Evolutionary conservation across 352 stramenopile species (phyloP).

Genomic region (Thraustochytrium striatum): DNA sequence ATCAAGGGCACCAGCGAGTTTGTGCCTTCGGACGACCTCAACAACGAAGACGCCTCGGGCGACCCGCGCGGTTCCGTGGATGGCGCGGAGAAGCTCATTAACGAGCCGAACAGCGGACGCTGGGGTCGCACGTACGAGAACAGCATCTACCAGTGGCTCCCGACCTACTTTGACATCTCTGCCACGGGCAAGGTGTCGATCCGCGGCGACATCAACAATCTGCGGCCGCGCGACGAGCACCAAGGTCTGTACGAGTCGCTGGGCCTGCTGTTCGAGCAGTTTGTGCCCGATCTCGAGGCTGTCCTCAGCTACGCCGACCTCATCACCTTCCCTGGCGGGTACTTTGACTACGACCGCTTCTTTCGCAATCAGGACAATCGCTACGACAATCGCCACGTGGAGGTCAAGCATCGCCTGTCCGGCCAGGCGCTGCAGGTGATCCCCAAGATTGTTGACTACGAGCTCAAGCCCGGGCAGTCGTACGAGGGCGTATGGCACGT

Average conservation of each 20-base stretch:
- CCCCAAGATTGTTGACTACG: slow-evolving; percentile 53
- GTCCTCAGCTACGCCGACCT: not conserved
- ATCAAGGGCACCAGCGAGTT: not conserved
- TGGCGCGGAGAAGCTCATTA: no score
- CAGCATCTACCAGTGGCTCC: slow-evolving; percentile 42
- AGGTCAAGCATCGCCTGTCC: not conserved
- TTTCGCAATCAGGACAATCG: not conserved
- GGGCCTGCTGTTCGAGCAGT: not conserved
- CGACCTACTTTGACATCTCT: slow-evolving; percentile 46
- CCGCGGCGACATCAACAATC: slow-evolving; percentile 52
- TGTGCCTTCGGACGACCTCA: slow-evolving; percentile 13
- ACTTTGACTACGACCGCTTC: not conserved
- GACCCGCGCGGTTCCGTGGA: no score
- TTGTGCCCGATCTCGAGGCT: not conserved
- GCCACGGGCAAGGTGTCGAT: slow-evolving; percentile 27
- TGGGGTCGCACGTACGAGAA: not conserved
- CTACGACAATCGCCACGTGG: not conserved
- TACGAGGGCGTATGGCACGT: slow-evolving; percentile 54
- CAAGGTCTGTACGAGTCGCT: slow-evolving; percentile 41
- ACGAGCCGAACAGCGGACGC: no score
- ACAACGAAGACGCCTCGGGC: no score
- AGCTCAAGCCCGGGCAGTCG: slow-evolving; percentile 28
- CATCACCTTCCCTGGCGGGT: not conserved
- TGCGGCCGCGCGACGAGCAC: slow-evolving; percentile 39
- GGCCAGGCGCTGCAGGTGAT: slow-evolving; percentile 45